A percentile compares a stretch with the other conserved stretches of the same genome.
Evolutionary conservation across 2,329 filamentous ascomycete species (phyloP).

Genomic region (Alternaria incomplexa): DNA sequence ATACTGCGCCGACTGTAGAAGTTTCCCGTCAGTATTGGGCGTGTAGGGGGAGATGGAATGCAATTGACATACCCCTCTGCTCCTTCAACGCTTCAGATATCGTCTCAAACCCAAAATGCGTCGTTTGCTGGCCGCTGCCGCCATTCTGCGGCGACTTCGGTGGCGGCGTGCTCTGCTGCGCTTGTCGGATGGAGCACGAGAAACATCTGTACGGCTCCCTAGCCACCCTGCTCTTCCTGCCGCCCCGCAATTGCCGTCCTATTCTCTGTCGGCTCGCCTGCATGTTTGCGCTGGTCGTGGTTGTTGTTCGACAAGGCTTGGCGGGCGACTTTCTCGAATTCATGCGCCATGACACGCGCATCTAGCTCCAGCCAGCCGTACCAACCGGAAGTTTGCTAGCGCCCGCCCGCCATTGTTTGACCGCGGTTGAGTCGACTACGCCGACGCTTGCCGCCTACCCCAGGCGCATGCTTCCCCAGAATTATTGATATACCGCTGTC

Average conservation of each 20-base stretch:
- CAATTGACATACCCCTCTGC: slow-evolving; percentile 58
- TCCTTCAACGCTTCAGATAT: slow-evolving; percentile 82
- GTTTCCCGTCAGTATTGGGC: slow-evolving; percentile 36
- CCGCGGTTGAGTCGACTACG: slow-evolving; percentile 10
- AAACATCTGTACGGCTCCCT: slow-evolving; percentile 56
- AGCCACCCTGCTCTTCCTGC: slow-evolving; percentile 13
- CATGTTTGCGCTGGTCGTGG: slow-evolving; percentile 28
- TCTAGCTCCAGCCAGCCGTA: background rate
- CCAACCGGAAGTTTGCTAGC: slow-evolving; percentile 6
- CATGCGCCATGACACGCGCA: slow-evolving; percentile 38
- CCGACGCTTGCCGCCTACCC: slow-evolving; percentile 40
- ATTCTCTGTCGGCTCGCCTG: slow-evolving; percentile 34
- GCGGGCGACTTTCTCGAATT: slow-evolving; percentile 31
- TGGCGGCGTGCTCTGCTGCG: slow-evolving; percentile 48
- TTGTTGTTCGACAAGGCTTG: slow-evolving; percentile 27
- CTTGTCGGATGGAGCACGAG: slow-evolving; percentile 54
- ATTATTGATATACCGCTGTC: slow-evolving; percentile 23
- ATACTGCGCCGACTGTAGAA: slow-evolving; percentile 75
- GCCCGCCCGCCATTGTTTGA: slow-evolving; percentile 4
- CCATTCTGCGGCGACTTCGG: slow-evolving; percentile 50
- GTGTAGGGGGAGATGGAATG: background rate
- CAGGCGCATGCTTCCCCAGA: slow-evolving; percentile 29
- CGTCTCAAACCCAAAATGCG: slow-evolving; percentile 91
- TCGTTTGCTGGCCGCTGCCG: slow-evolving; percentile 59
- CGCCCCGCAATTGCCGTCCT: slow-evolving; percentile 41